phyloP scores from a whole-genome alignment of 352 stramenopile species.

The Globisporangium ultimum region DNA sequence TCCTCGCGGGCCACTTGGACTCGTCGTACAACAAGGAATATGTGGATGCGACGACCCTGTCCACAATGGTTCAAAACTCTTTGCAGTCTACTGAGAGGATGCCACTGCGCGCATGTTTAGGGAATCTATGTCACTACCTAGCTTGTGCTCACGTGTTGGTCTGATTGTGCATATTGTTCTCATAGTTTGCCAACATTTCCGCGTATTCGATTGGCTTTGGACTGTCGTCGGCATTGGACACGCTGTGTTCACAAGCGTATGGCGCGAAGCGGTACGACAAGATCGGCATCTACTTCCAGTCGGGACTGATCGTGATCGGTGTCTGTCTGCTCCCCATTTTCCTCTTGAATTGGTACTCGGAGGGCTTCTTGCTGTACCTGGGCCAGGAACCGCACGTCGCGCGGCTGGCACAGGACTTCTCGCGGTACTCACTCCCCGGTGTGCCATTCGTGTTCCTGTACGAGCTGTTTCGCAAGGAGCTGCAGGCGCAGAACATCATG shows the following conservation, averaged over 20 bases:
- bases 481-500: slow-evolving; percentile 79
- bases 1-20: slow-evolving; percentile 60
- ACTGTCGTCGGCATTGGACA: slow-evolving; percentile 71
- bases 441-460: slow-evolving; percentile 77
- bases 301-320: slow-evolving; percentile 49
- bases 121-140: background rate
- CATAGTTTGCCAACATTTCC: slow-evolving; percentile 68
- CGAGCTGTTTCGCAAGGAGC: slow-evolving; percentile 75
- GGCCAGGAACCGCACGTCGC: slow-evolving; percentile 52
- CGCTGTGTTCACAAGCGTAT: slow-evolving; percentile 66
- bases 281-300: slow-evolving; percentile 81
- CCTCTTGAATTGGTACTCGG: slow-evolving; percentile 58
- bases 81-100: background rate
- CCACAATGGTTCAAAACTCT: slow-evolving; percentile 35
- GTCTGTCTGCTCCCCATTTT: slow-evolving; percentile 44
- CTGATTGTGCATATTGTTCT: too few species aligned
- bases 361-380: slow-evolving; percentile 38
- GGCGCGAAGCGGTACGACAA: slow-evolving; percentile 52
- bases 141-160: background rate
- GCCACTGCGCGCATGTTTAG: too few species aligned
- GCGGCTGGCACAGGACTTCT: slow-evolving; percentile 49
- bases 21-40: slow-evolving; percentile 53
- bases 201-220: slow-evolving; percentile 59
- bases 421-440: slow-evolving; percentile 47
- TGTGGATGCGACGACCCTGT: slow-evolving; percentile 50